phyloP scores from a whole-genome alignment of 1,284 basidiomycete species.

The Tilletia walkeri region DNA sequence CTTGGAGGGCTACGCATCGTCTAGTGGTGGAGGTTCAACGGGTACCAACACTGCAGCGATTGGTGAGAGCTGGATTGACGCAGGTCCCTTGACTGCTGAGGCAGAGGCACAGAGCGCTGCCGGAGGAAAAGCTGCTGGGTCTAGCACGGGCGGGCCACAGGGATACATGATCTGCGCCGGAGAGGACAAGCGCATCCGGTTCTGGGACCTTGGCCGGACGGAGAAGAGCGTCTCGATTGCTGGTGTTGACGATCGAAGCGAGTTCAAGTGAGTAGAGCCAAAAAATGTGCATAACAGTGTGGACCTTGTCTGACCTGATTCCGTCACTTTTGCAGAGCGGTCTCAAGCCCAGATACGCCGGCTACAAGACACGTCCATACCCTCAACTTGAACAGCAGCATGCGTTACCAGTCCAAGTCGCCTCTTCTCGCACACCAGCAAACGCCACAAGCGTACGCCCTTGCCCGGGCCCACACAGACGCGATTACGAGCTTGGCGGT shows the following conservation, averaged over 20 bases:
- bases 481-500: conserved; percentile 75
- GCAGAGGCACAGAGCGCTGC: neutral
- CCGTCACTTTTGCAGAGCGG: neutral
- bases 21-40: neutral
- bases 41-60: conserved; percentile 23
- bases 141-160: conserved; percentile 35
- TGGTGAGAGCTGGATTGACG: conserved; percentile 45
- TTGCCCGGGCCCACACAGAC: conserved; percentile 58
- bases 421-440: conserved; percentile 39
- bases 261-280: conserved; percentile 22
- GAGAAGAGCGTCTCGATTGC: conserved; percentile 60
- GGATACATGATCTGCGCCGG: conserved; percentile 79
- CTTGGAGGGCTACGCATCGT: conserved; percentile 40
- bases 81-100: conserved; percentile 32
- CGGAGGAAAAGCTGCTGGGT: neutral
- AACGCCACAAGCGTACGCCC: conserved; percentile 23
- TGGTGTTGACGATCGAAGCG: conserved; percentile 19
- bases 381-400: conserved; percentile 4
- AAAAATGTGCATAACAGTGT: conserved; percentile 55
- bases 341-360: neutral
- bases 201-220: conserved; percentile 72
- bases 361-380: conserved; percentile 15
- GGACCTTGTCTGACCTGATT: conserved; percentile 53
- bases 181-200: conserved; percentile 73
- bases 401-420: conserved; percentile 18